phyloP scores from a whole-genome alignment of 2,329 filamentous ascomycete genomes.

The Fusarium ramigenum region DNA sequence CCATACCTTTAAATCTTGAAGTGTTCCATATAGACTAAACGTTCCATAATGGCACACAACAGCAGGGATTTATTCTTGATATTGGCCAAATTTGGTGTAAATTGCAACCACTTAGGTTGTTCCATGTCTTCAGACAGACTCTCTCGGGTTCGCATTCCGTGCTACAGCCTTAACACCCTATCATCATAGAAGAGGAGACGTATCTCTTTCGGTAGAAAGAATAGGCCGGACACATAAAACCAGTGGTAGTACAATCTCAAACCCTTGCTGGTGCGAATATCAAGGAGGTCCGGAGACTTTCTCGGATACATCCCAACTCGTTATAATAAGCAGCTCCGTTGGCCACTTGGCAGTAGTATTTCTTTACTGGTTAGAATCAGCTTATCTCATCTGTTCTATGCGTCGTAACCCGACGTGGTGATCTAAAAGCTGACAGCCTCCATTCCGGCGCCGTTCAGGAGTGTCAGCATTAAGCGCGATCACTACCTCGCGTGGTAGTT shows the following conservation, averaged over 20 bases:
- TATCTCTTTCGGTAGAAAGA: not conserved
- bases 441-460: not conserved
- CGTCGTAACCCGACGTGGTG: not conserved
- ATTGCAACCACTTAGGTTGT: not conserved
- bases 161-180: not conserved
- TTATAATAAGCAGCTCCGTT: not conserved
- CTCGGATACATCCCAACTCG: conserved; percentile 12
- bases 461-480: conserved; percentile 8
- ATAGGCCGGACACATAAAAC: conserved; percentile 2
- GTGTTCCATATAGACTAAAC: too few species aligned
- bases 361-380: not conserved
- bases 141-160: not conserved
- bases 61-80: not conserved
- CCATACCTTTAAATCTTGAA: not conserved
- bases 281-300: conserved; percentile 15
- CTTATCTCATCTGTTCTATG: not conserved
- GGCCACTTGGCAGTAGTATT: not conserved
- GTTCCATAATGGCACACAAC: not conserved
- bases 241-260: not conserved
- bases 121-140: not conserved
- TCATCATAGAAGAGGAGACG: too few species aligned
- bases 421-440: conserved; percentile 20
- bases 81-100: not conserved
- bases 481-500: not conserved
- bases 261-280: not conserved